These are phyloP conservation scores for Nicotiana otophora DNA, from an alignment of 257 asterid genomes.

Conservation along the genomic window DNA sequence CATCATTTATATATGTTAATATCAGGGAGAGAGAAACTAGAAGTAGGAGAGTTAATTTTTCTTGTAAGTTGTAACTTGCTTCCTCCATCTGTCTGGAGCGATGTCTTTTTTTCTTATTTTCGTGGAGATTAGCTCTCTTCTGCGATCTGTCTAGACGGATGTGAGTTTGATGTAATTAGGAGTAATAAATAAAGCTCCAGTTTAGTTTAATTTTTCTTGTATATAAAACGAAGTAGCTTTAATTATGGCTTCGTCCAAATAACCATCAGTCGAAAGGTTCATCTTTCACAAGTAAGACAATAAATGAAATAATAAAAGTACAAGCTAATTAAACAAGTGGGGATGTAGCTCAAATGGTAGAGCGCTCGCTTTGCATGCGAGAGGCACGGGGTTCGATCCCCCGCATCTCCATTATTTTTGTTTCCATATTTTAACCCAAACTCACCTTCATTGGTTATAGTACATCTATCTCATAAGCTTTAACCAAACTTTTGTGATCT, in stretches of 20 bases:
- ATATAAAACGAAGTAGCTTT: background rate
- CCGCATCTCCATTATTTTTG: constrained; percentile 51
- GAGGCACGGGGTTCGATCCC: constrained; percentile 99
- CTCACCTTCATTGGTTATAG: too few relatives aligned
- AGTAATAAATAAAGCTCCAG: background rate
- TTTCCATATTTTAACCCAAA: too few relatives aligned
- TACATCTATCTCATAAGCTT: too few relatives aligned
- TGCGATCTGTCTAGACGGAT: background rate
- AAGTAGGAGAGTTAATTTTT: background rate
- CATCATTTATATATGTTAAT: background rate
- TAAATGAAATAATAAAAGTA: constrained; percentile 28
- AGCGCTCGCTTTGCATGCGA: constrained; percentile 99
- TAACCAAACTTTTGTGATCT: too few relatives aligned
- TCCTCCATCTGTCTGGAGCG: constrained; percentile 11
- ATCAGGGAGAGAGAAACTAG: constrained; percentile 9
- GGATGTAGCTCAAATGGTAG: constrained; percentile 99
- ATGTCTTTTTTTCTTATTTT: background rate
- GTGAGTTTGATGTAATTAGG: background rate
- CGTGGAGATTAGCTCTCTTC: background rate
- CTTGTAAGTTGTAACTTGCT: background rate
- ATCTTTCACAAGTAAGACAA: too few relatives aligned
- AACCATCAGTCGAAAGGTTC: too few relatives aligned
- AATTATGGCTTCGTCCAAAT: background rate
- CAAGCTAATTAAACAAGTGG: constrained; percentile 28
- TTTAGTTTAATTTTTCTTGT: background rate